Evolutionary conservation across 345 rosid genomes (phyloP), one percentile per base, ranked within the genome.

Genomic region (Barbarea vulgaris): DNA sequence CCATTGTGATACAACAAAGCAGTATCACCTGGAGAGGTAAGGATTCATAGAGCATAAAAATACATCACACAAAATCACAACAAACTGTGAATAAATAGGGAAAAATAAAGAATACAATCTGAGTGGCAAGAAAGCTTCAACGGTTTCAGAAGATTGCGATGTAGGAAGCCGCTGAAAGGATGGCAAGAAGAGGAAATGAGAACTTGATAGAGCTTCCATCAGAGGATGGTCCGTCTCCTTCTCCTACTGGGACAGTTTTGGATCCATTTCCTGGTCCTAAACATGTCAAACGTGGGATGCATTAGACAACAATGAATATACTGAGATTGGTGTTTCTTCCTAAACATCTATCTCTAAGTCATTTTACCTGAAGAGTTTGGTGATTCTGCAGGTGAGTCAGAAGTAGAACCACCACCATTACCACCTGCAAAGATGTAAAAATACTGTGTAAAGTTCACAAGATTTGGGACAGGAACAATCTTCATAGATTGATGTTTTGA

Each of bases 301-400:
- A 27, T 69, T 50, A 75, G 46, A 53, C 27, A 18, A 51, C 37
- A 48, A 5, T 52, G 25, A 66, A 4, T 1, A 15, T 47, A 37
- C 19, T 11, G 42, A 46, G 18, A 33, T 11, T 54, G 8, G 28
- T 39, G 39, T 70, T 10, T 44, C 21, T 46, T 70, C 6, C 24
- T 64, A 53, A 12, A 7, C 60, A 64, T 25, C 17, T 19, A 28
- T 14, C 39, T 57, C 13, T 3, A 28, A 58, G 17, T 58, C 56
- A 72, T 52, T 48, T 64, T 85, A 91, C 98, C 98, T 85, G 91
- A 82, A 63, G 80, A 71, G 75, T 76, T 83, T 60, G 94, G 84
- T 77, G 91, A 57, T 58, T 74, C 91, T 22, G 87, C 74, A 17
- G 97, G 93, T 67, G 97, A 77, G 53, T 64, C 85, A 7, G 90